A percentile compares a stretch with the other conserved stretches of the same genome.
Conservation (phyloP, 2,329 filamentous ascomycete genomes). For the Emericellopsis atlantica region DNA sequence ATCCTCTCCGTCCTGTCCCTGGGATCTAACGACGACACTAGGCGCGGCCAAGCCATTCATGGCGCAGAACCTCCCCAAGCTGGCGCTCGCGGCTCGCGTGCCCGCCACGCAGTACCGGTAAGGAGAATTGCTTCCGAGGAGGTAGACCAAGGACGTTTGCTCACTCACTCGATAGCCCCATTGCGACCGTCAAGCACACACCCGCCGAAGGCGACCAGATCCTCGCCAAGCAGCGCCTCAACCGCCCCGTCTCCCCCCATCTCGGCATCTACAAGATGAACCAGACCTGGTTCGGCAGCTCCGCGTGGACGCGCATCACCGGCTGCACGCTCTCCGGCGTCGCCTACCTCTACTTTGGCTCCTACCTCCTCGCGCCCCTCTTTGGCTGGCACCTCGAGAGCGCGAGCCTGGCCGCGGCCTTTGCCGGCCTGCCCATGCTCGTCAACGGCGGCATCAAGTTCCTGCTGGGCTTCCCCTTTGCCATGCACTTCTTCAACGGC, state of each 20-base stretch:
- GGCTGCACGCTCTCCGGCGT: conserved; percentile 57
- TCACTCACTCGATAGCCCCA: conserved; percentile 26
- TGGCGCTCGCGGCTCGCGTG: conserved; percentile 26
- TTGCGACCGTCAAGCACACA: conserved; percentile 45
- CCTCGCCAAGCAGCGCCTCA: conserved; percentile 68
- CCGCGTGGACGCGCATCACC: conserved; percentile 71
- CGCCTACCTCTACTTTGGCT: conserved; percentile 68
- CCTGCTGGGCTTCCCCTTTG: conserved; percentile 43
- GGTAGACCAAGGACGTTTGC: background rate
- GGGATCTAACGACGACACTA: conserved; percentile 1
- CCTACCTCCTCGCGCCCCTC: conserved; percentile 70
- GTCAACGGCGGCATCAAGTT: conserved; percentile 47
- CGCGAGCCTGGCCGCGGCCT: conserved; percentile 45
- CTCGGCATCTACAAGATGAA: conserved; percentile 75
- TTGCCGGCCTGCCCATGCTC: conserved; percentile 44
- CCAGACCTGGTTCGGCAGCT: conserved; percentile 72
- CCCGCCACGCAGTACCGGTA: conserved; percentile 35
- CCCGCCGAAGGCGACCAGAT: conserved; percentile 43
- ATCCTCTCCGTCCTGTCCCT: background rate
- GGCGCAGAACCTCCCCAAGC: conserved; percentile 31
- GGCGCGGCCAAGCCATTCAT: conserved; percentile 33
- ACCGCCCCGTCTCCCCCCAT: conserved; percentile 76
- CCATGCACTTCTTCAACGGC: conserved; percentile 44
- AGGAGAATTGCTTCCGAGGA: conserved; percentile 2
- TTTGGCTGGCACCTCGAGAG: conserved; percentile 53